Base-by-base conservation (phyloP, 2,329 filamentous ascomycete genomes). In the Fusarium sp. region DNA sequence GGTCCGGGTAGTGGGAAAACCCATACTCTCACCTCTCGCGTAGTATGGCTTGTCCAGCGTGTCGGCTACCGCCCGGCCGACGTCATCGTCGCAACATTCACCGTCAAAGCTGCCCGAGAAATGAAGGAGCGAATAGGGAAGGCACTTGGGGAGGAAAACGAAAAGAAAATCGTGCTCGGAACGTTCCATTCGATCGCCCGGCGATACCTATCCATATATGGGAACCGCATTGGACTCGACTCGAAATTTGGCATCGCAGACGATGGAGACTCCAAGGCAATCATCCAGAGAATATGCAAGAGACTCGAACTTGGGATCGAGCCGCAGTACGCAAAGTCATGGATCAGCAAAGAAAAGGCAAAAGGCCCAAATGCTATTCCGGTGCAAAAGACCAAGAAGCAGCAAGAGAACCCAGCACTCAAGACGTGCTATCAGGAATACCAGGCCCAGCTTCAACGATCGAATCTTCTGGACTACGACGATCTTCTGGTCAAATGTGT, bases 21-120 rank as follows among this genome's bases (percentile, higher is more conserved):
- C 13, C 97, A 98, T 80, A 98, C 96, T 1, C 86, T 99, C 57
- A 97, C 95, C 0, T 94, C 95, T 46, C 92, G 96, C 67, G 94
- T 98, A 62, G 95, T 95, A 73, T 97, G 95, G 86, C 89, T 98
- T 31, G 88, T 98, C 57, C 88, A 91, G 53, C 86, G 92, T 74
- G 83, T 89, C 73, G 89, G 91, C 43, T 89, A 94, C 73, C 88
- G 89, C 60, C 95, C 95, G 75, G 90, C 92, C 82, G 94, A 98
- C 82, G 90, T 98, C 75, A 91, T 99, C 64, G 95, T 98, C 64
- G 96, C 95, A 66, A 98, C 95, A 0, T 99, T 99, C 78, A 99
- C 96, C 2, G 94, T 97, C 79, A 98, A 98, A 80, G 95, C 96
- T 1, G 94, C 95, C 16, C 89, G 85, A 16, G 95, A 98, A 83